Evolutionary conservation across 2,329 filamentous ascomycete species (phyloP), one percentile per base, ranked within the genome.

Genomic region (Monilinia laxa): DNA sequence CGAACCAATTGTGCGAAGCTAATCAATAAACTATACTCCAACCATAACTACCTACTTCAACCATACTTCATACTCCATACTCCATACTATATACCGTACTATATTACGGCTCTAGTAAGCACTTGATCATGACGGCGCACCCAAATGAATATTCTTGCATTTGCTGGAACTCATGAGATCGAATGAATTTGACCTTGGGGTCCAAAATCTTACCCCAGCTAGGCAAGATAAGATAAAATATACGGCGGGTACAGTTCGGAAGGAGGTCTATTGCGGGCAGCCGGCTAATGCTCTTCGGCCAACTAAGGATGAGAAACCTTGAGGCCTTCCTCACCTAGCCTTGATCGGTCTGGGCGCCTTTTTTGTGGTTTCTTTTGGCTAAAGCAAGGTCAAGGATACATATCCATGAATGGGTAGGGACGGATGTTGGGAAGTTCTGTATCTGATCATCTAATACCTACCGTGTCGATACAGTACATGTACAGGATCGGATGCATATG

Each of bases 81-180:
- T 45, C 31, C 25, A 40, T 25, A 62, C 9, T 28, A 28, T 20
- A 11, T 28, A 14, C n/a, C n/a, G n/a, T n/a, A 28, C 28, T 28
- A 28, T 28, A 28, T 28, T 28, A 11, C 20, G 20, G 10, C 47
- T 59, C 63, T 65, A 35, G 47, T 60, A 65, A 65, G 63, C 63
- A 60, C 38, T 40, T 28, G n/a, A 54, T 2, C 31, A n/a, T n/a
- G 31, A 20, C 59, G 25, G 23, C n/a, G 18, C 53, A 53, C 63
- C 63, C 53, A 42, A 65, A 38, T n/a, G 49, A 53, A 40, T 31
- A 28, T 35, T 65, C 64, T 42, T 65, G 64, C 64, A 65, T 65
- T 20, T 65, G 47, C 53, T 53, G 64, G 64, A 52, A 52, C 23
- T 18, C 55, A 28, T 52, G 45, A 47, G 55, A 52, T 60, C 63